Percentiles rank a stretch among this genome's conserved stretches.
Conservation (phyloP, 495 filamentous ascomycete species). For the Thozetella sp. region DNA sequence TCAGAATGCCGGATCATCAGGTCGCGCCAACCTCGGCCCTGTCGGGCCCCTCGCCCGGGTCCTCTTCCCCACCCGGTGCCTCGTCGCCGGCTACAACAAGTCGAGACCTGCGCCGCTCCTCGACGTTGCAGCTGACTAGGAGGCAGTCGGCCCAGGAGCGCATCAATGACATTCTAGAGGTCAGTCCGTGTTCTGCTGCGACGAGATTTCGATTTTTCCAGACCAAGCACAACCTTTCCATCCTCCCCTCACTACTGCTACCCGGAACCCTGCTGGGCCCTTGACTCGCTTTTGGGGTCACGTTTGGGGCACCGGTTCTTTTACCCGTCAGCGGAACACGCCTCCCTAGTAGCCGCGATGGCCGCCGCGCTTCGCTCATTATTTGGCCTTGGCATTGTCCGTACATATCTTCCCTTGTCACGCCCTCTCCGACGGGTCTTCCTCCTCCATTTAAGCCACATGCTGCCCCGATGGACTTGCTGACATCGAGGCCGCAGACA, state of each 20-base stretch:
- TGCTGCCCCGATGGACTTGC: background rate
- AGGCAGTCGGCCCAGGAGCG: slow-evolving; percentile 37
- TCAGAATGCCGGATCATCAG: background rate
- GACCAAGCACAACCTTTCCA: no score
- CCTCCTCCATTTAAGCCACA: no score
- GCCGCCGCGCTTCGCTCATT: background rate
- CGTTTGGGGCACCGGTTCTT: background rate
- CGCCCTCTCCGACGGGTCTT: background rate
- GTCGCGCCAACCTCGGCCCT: background rate
- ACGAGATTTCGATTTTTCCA: slow-evolving; percentile 1
- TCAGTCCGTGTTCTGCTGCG: slow-evolving; percentile 19
- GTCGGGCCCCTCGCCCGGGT: slow-evolving; percentile 1
- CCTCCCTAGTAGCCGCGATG: background rate
- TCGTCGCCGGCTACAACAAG: background rate
- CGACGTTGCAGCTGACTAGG: slow-evolving; percentile 10
- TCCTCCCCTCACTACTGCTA: no score
- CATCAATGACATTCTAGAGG: slow-evolving; percentile 45
- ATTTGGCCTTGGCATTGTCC: background rate
- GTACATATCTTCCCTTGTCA: background rate
- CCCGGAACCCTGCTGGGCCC: no score
- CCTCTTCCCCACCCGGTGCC: background rate
- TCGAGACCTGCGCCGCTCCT: slow-evolving; percentile 5
- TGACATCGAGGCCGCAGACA: slow-evolving; percentile 16
- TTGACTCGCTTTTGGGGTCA: background rate
- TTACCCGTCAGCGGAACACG: background rate